Conservation (phyloP, 2,329 filamentous ascomycete species). For the Clonostachys byssicola region DNA sequence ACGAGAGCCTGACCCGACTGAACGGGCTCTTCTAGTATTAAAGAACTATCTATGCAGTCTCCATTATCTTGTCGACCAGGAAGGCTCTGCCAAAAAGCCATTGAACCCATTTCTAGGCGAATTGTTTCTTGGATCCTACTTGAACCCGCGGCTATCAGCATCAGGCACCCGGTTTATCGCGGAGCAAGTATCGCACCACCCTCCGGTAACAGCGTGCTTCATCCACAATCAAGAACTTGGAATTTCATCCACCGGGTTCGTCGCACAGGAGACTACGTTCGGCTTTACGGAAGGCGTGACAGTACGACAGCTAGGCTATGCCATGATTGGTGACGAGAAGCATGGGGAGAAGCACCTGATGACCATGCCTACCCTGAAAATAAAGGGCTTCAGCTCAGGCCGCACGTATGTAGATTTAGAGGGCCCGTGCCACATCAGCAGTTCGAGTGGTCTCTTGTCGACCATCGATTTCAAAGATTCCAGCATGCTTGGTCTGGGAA, state of each 20-base stretch:
- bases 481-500: conserved; percentile 27
- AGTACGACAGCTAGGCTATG: conserved; percentile 45
- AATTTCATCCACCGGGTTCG: conserved; percentile 44
- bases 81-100: conserved; percentile 33
- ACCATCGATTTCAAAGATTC: conserved; percentile 42
- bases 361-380: conserved; percentile 40
- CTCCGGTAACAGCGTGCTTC: conserved; percentile 48
- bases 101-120: conserved; percentile 50
- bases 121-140: conserved; percentile 32
- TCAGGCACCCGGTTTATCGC: conserved; percentile 10
- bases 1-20: conserved; percentile 32
- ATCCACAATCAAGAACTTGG: conserved; percentile 34
- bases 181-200: conserved; percentile 50
- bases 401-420: conserved; percentile 43
- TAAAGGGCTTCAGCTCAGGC: conserved; percentile 40
- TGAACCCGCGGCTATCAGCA: conserved; percentile 9
- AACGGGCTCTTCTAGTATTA: conserved; percentile 47
- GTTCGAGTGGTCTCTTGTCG: conserved; percentile 36
- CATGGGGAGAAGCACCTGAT: conserved; percentile 44
- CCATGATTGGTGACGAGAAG: conserved; percentile 41
- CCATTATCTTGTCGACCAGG: conserved; percentile 36
- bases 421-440: conserved; percentile 37
- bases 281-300: conserved; percentile 32
- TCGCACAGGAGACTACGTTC: conserved; percentile 47
- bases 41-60: conserved; percentile 91